Evolutionary conservation across 805 yeast species (phyloP), one percentile per base, ranked within the genome.

Genomic region (Cyberlindnera misumaiensis): DNA sequence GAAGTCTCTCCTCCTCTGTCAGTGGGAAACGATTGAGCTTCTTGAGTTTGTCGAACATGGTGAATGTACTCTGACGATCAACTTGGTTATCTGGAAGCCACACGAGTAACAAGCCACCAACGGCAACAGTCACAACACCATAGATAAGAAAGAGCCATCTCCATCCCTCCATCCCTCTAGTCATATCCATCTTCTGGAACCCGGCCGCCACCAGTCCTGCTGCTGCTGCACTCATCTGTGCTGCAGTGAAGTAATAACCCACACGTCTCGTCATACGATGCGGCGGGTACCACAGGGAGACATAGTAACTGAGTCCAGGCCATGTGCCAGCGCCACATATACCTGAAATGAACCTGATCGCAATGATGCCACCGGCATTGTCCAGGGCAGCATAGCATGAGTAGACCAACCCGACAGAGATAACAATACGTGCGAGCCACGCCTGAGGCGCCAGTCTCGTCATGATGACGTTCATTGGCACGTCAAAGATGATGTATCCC

Each of bases 211-310:
- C 86, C 39, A 86, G 70, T 30, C 95, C 95, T 8, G 89, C 88
- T 8, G 77, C 90, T n/a, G 95, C 78, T 1, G 95, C 89, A 32
- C 89, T 78, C n/a, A 86, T 58, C 60, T 86, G 96, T 1, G 96
- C 94, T 15, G 96, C 96, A 2, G 95, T 86, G 60, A 81, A 86
- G 59, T 86, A 86, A 62, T 82, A 86, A 2, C 96, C 96, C 45
- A 86, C 82, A 55, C 96, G 68, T 46, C 75, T 72, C 3, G 94
- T 83, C 48, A 78, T 73, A 43, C 93, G 67, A 34, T 82, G 78
- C 37, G 79, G 73, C 2, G 95, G 95, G 53, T 86, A 86, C 90
- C 94, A 86, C 50, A 85, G 63, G 0, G 89, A 75, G 31, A 86
- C 68, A 53, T 86, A 86, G 60, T 85, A 86, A 16, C 87, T 76